These are phyloP conservation scores for Oryza meridionalis DNA, from an alignment of 176 grass and related monocot genomes.

Conservation along the genomic window DNA sequence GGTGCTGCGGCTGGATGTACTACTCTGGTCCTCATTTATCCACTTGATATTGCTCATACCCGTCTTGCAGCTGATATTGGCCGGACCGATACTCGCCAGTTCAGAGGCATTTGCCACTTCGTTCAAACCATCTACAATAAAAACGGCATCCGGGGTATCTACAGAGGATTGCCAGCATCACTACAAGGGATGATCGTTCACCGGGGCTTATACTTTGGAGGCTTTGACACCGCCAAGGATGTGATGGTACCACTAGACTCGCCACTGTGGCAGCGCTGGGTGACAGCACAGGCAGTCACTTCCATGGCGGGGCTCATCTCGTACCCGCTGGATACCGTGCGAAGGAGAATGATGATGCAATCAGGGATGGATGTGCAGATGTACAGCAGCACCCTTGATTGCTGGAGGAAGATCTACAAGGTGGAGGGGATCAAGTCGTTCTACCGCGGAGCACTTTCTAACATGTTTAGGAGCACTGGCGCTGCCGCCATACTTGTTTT, in stretches of 20 bases:
- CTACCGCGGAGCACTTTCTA: slow-evolving; percentile 83
- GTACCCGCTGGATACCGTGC: slow-evolving; percentile 83
- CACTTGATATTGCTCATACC: slow-evolving; percentile 94
- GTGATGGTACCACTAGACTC: slow-evolving; percentile 67
- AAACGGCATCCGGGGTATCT: slow-evolving; percentile 79
- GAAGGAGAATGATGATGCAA: slow-evolving; percentile 99
- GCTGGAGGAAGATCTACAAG: slow-evolving; percentile 89
- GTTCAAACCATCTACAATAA: slow-evolving; percentile 83
- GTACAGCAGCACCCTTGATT: slow-evolving; percentile 80
- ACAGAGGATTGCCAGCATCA: slow-evolving; percentile 76
- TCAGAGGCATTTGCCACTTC: slow-evolving; percentile 91
- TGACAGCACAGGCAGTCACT: slow-evolving; percentile 69
- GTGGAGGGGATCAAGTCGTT: slow-evolving; percentile 73
- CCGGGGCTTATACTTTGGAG: slow-evolving; percentile 92
- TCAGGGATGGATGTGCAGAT: slow-evolving; percentile 72
- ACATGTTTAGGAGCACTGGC: slow-evolving; percentile 91
- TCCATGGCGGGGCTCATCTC: slow-evolving; percentile 79
- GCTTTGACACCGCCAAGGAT: slow-evolving; percentile 95
- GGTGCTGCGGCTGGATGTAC: slow-evolving; percentile 92
- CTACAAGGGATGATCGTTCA: slow-evolving; percentile 88
- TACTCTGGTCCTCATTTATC: slow-evolving; percentile 91
- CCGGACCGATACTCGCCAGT: slow-evolving; percentile 69
- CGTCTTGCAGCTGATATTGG: slow-evolving; percentile 92
- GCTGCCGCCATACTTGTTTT: slow-evolving; percentile 89
- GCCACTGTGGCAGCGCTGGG: slow-evolving; percentile 84